Evolutionary conservation across 2,329 filamentous ascomycete genomes (phyloP).

Genomic region (Alternaria solani): DNA sequence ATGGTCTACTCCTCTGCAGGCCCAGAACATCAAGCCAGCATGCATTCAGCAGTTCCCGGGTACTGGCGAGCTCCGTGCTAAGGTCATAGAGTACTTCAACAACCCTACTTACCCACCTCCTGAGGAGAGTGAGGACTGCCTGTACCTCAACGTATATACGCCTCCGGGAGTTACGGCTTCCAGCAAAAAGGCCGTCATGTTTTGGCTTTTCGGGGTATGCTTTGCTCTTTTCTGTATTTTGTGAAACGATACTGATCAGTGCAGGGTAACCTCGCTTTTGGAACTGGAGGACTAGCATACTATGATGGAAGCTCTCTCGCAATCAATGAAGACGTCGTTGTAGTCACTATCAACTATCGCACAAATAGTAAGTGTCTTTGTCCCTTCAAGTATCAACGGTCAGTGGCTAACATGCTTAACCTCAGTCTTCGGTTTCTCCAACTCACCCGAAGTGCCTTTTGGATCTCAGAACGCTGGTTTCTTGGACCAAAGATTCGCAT

Average conservation of each 20-base stretch:
- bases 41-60: slow-evolving; percentile 27
- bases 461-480: slow-evolving; percentile 58
- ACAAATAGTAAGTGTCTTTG: slow-evolving; percentile 24
- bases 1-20: slow-evolving; percentile 22
- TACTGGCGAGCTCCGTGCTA: slow-evolving; percentile 18
- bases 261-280: slow-evolving; percentile 31
- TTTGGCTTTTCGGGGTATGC: slow-evolving; percentile 20
- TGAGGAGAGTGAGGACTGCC: slow-evolving; percentile 48
- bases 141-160: slow-evolving; percentile 50
- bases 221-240: not conserved
- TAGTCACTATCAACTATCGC: slow-evolving; percentile 38
- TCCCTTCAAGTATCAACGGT: not conserved
- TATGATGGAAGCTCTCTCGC: slow-evolving; percentile 39
- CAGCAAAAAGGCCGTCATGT: slow-evolving; percentile 25
- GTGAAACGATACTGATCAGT: slow-evolving; percentile 17
- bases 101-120: slow-evolving; percentile 19
- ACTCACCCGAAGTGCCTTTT: slow-evolving; percentile 21
- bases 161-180: slow-evolving; percentile 20
- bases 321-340: slow-evolving; percentile 31
- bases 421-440: slow-evolving; percentile 32
- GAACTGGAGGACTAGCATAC: slow-evolving; percentile 20
- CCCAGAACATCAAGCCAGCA: slow-evolving; percentile 18
- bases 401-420: not conserved
- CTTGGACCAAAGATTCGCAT: slow-evolving; percentile 61
- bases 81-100: slow-evolving; percentile 21